Evolutionary conservation across 371 early-diverging fungal species (phyloP), one percentile per base, ranked within the genome.

Genomic region (Apophysomyces sp.): DNA sequence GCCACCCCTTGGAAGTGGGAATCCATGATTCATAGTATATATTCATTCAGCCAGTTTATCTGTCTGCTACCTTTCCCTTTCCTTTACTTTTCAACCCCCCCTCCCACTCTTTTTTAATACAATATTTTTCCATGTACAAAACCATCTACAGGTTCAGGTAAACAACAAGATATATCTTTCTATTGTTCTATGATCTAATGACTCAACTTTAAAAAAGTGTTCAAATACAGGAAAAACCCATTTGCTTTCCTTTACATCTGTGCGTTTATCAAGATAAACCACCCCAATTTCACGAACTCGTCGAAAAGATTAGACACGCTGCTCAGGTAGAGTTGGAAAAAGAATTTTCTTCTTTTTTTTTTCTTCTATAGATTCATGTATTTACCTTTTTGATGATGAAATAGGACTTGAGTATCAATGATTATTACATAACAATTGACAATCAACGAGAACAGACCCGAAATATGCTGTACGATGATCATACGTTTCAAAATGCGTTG

Each of bases 281-380:
- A 34, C 73, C 76, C 21, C 61, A 66, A 34, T 78, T 73, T 65
- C 61, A 68, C 29, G 78, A 78, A 21, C 65, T 78, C 24, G 15
- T 67, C 16, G 57, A 69, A 16, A 71, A 74, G 41, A 69, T 78
- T 24, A 63, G 69, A 55, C 60, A 60, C 39, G 66, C 69, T 27
- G 56, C 65, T 49, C 60, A 69, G 65, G 73, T 66, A 59, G 11
- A 30, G 12, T 16, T 26, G 51, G 51, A 28, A 44, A 59, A 41
- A 18, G 31, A 40, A 41, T 26, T 30, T 15, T 11, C 44, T 51
- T 44, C 52, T 30, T 44, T 13, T 13, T 34, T 26, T 11, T 57
- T 27, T n/a, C n/a, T n/a, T n/a, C n/a, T n/a, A n/a, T n/a, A n/a
- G n/a, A n/a, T n/a, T 27, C 57, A 44, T 51, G 39, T 57, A 40